Evolutionary conservation across 495 filamentous ascomycete species (phyloP).

Genomic region (Annulohypoxylon stygium): DNA sequence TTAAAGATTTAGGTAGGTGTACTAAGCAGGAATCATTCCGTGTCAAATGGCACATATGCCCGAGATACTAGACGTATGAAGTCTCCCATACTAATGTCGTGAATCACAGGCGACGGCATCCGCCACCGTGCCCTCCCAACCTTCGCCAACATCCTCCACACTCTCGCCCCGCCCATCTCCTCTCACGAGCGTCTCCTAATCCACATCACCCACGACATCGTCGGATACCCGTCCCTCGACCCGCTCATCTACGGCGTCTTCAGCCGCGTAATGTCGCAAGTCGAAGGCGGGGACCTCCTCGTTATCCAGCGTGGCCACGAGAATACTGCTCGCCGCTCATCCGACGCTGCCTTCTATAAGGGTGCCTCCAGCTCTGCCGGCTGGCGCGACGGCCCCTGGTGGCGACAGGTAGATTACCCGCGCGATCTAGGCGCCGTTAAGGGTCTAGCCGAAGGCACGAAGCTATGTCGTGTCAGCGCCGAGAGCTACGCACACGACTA

Average conservation of each 20-base stretch:
- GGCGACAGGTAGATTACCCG: slow-evolving; percentile 77
- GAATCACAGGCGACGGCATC: slow-evolving; percentile 82
- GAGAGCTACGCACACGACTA: slow-evolving; percentile 89
- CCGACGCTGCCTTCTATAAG: slow-evolving; percentile 68
- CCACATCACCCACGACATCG: slow-evolving; percentile 95
- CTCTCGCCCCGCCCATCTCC: slow-evolving; percentile 94
- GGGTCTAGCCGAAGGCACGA: slow-evolving; percentile 87
- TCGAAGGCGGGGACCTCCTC: slow-evolving; percentile 96
- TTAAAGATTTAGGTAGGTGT: slow-evolving; percentile 81
- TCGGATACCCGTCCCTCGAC: slow-evolving; percentile 93
- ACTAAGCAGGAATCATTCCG: not conserved
- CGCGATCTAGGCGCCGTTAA: slow-evolving; percentile 84
- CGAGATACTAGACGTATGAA: not conserved
- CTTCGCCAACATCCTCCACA: slow-evolving; percentile 93
- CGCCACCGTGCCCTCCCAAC: slow-evolving; percentile 90
- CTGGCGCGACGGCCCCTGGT: slow-evolving; percentile 97
- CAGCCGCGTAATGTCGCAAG: slow-evolving; percentile 96
- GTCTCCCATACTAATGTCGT: slow-evolving; percentile 34
- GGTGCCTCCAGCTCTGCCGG: slow-evolving; percentile 66
- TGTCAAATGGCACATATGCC: not conserved
- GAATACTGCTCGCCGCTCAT: slow-evolving; percentile 75
- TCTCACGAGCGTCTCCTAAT: slow-evolving; percentile 98
- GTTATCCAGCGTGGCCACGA: slow-evolving; percentile 95
- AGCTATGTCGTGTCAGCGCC: slow-evolving; percentile 86
- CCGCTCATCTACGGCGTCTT: slow-evolving; percentile 94